These are phyloP conservation scores for Stentor coeruleus DNA, from an alignment of 73 alveolate species.

Conservation along the genomic window DNA sequence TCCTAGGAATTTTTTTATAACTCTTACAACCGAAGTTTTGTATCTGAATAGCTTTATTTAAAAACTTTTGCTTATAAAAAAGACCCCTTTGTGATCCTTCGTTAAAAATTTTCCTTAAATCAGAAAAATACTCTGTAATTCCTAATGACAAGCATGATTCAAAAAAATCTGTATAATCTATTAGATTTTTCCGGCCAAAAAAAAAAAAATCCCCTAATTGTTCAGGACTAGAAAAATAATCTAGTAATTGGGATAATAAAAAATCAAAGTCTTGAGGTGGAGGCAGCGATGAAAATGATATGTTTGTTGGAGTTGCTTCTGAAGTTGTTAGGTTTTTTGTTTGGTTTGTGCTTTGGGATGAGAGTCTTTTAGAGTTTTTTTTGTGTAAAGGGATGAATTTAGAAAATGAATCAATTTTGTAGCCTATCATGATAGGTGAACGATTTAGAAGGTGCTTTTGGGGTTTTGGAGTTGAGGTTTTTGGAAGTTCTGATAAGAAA, in stretches of 20 bases:
- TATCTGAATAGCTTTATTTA: too few species aligned
- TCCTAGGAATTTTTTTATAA: neutral
- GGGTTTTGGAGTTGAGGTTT: neutral
- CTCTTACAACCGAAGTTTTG: neutral
- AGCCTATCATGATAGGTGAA: neutral
- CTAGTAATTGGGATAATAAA: neutral
- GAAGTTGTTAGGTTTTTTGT: neutral
- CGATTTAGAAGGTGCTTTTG: neutral
- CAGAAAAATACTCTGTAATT: too few species aligned
- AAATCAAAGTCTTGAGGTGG: neutral
- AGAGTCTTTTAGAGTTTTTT: neutral
- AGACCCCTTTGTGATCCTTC: too few species aligned
- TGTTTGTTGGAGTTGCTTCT: neutral
- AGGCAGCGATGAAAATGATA: too few species aligned
- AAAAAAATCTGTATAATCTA: too few species aligned
- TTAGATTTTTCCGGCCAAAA: neutral
- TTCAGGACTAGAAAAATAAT: neutral
- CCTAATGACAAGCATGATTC: neutral
- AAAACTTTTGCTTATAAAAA: neutral
- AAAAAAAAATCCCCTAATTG: neutral
- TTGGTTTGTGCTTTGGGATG: neutral
- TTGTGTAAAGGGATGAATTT: too few species aligned
- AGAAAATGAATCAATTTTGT: neutral
- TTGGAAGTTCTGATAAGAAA: neutral
- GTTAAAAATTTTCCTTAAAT: too few species aligned